Evolutionary conservation across 495 filamentous ascomycete genomes (phyloP).

Genomic region (Margaritispora aquatica): DNA sequence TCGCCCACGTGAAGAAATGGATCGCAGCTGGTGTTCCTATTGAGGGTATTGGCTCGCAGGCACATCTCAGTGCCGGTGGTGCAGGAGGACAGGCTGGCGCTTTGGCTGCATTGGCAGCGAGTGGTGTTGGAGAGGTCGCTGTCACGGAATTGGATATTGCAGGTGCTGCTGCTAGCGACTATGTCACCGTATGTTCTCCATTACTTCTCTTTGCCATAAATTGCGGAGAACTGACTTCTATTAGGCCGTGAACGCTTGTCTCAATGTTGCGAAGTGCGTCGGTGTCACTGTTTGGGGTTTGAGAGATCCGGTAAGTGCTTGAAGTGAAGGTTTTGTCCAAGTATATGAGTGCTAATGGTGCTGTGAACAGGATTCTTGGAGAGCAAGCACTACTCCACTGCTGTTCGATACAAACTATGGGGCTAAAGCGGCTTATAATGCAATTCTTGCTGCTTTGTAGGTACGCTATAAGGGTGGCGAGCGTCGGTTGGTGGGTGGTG

Average conservation of each 20-base stretch:
- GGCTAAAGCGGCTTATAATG: constrained; percentile 59
- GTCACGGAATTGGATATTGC: constrained; percentile 65
- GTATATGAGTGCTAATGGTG: not conserved
- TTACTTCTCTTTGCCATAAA: constrained; percentile 17
- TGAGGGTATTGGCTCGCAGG: constrained; percentile 55
- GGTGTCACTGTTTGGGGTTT: constrained; percentile 78
- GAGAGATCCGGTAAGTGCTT: constrained; percentile 38
- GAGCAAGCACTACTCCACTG: constrained; percentile 49
- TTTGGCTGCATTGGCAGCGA: constrained; percentile 48
- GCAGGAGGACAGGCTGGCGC: constrained; percentile 38
- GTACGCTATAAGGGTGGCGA: too few relatives aligned
- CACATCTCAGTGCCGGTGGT: constrained; percentile 47
- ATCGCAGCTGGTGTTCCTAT: constrained; percentile 59
- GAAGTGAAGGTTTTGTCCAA: not conserved
- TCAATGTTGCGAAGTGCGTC: constrained; percentile 58
- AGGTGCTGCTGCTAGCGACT: constrained; percentile 51
- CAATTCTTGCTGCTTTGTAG: constrained; percentile 19
- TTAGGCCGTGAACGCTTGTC: constrained; percentile 51
- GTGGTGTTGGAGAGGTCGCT: constrained; percentile 46
- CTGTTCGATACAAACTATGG: constrained; percentile 59
- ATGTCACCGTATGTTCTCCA: constrained; percentile 35
- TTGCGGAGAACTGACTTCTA: too few relatives aligned
- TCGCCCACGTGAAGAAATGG: constrained; percentile 60
- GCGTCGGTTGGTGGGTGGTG: too few relatives aligned
- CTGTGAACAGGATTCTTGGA: constrained; percentile 48